Conservation (phyloP, 2,329 filamentous ascomycete genomes). For the Diaporthe amygdali region DNA sequence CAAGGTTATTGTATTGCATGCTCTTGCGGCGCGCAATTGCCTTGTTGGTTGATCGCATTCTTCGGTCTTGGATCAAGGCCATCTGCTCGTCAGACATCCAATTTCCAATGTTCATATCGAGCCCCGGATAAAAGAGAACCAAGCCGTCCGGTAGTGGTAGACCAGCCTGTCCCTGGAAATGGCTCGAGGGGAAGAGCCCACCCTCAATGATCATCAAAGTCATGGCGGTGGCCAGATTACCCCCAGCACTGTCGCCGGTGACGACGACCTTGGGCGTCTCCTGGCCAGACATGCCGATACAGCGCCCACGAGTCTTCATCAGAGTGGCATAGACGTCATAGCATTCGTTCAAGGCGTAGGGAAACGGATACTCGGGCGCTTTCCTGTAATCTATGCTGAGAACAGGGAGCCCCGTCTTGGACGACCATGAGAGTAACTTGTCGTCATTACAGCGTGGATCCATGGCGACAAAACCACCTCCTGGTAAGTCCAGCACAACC, state of each 20-base stretch:
- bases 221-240: slow-evolving; percentile 79
- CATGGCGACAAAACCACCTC: slow-evolving; percentile 97
- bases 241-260: slow-evolving; percentile 82
- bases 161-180: slow-evolving; percentile 60
- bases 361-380: slow-evolving; percentile 84
- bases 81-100: slow-evolving; percentile 99
- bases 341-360: slow-evolving; percentile 85
- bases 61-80: slow-evolving; percentile 86
- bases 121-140: slow-evolving; percentile 83
- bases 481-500: slow-evolving; percentile 87
- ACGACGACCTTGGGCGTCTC: slow-evolving; percentile 71
- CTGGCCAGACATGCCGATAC: slow-evolving; percentile 74
- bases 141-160: slow-evolving; percentile 81
- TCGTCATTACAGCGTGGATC: slow-evolving; percentile 93
- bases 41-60: slow-evolving; percentile 77
- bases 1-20: slow-evolving; percentile 84
- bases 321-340: slow-evolving; percentile 84
- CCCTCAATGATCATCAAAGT: slow-evolving; percentile 90
- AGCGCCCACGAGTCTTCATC: slow-evolving; percentile 73
- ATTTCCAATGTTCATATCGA: slow-evolving; percentile 97
- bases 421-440: slow-evolving; percentile 90
- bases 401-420: slow-evolving; percentile 85
- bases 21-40: slow-evolving; percentile 83
- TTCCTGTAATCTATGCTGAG: slow-evolving; percentile 91
- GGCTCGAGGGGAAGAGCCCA: slow-evolving; percentile 59